A percentile compares a stretch with the other conserved stretches of the same genome.
These are phyloP conservation scores for Neckera pumila DNA, from an alignment of 225 moss, liverwort and hornwort genomes.

Conservation along the genomic window DNA sequence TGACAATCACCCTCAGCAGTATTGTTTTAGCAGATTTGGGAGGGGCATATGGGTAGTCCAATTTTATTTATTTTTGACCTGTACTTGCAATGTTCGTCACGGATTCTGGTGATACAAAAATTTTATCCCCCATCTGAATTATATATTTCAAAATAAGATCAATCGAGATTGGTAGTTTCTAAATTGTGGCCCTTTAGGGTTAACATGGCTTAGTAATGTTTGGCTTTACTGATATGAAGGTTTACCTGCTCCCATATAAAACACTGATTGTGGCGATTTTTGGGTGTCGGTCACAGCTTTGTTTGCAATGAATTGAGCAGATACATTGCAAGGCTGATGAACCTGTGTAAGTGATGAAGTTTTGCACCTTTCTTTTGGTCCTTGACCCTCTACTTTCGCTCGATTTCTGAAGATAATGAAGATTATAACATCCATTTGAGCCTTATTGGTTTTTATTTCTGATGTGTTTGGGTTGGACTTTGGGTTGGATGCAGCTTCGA, in stretches of 20 bases:
- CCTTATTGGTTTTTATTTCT: neutral
- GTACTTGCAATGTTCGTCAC: neutral
- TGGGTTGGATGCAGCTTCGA: constrained; percentile 16
- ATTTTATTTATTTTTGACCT: neutral
- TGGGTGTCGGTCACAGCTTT: constrained; percentile 14
- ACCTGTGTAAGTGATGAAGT: constrained; percentile 8
- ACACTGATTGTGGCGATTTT: constrained; percentile 2
- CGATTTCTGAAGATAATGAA: neutral
- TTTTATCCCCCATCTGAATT: neutral
- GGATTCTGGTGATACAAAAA: neutral
- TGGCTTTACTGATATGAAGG: neutral
- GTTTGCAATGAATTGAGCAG: constrained; percentile 19
- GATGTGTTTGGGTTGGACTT: neutral
- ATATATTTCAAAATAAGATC: neutral
- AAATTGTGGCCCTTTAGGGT: neutral
- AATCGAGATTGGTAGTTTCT: neutral
- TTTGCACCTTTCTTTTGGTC: neutral
- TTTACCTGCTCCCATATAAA: neutral
- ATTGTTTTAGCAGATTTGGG: neutral
- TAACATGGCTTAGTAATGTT: neutral
- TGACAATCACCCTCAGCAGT: neutral
- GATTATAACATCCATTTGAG: neutral
- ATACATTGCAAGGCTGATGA: constrained; percentile 2
- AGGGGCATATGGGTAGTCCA: neutral
- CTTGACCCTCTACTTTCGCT: neutral